These are phyloP conservation scores for Arabidopsis suecica DNA, from an alignment of 345 rosid species.

Conservation along the genomic window DNA sequence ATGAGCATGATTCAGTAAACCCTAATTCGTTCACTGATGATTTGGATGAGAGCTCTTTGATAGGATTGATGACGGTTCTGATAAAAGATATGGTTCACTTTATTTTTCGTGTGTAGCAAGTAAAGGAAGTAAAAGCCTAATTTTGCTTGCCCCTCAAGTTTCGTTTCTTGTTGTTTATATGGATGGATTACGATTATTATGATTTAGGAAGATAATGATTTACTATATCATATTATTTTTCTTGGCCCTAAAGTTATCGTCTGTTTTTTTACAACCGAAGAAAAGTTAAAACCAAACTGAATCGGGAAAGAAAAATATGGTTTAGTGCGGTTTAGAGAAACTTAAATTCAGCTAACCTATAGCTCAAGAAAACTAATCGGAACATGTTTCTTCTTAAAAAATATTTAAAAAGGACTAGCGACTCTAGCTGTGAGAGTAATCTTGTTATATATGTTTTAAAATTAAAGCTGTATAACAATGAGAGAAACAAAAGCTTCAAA, in stretches of 20 bases:
- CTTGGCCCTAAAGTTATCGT: neutral
- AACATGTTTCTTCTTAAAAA: neutral
- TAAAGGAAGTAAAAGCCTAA: neutral
- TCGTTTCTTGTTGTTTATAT: neutral
- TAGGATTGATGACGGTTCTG: neutral
- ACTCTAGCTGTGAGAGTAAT: neutral
- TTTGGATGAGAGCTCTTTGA: slow-evolving; percentile 6
- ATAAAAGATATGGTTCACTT: slow-evolving; percentile 3
- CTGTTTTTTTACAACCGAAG: neutral
- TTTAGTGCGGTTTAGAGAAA: neutral
- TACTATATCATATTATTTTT: neutral
- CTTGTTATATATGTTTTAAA: too few species aligned
- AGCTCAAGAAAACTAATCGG: neutral
- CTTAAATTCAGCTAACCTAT: neutral
- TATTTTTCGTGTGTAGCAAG: slow-evolving; percentile 20
- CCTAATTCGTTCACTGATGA: neutral
- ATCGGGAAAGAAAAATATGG: neutral
- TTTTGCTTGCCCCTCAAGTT: neutral
- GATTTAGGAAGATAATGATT: neutral
- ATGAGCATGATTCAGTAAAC: neutral
- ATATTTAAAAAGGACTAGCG: neutral
- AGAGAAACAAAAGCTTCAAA: neutral
- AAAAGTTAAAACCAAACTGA: neutral
- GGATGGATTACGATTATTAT: neutral
- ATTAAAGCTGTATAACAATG: neutral